Evolutionary conservation across 164 flowering plant species (phyloP), one percentile per base, ranked within the genome.

Genomic region (Vitis amurensis): DNA sequence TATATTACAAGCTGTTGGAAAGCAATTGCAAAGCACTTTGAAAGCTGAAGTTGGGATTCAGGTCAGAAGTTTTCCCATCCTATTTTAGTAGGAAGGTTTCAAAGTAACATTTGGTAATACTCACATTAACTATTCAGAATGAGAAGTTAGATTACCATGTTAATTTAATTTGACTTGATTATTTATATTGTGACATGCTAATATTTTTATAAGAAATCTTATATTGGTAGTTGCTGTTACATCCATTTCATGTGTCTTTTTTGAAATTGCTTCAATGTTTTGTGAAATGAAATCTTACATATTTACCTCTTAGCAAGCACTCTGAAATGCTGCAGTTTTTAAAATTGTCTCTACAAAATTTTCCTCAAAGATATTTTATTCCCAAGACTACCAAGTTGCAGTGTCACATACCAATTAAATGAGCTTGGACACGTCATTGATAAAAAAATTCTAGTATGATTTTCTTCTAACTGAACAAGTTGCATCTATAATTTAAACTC

Each of bases 41-140:
- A 82, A 73, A 73, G 61, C 79, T 66, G 97, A 89, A 85, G 88
- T 91, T 72, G 80, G 81, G 69, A 75, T 91, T 62, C 97, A 96
- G 96, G 98, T 96, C 49, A 65, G 74, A 44, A 71, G 47, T 80
- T 63, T 53, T 29, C 62, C 37, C 44, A 37, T 37, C 7, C 27
- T 23, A 23, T 37, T 50, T 67, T 60, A 19, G 37, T 63, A 50
- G 59, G 31, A 31, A 66, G 49, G 60, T 44, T 8, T 66, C 50
- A 49, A 30, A 53, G 30, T 1, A 3, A 65, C n/a, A 8, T 27
- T 15, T 52, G 48, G 12, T 12, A 51, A 11, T 29, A 8, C 7
- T 27, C 27, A 51, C 23, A 3, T 65, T 65, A 27, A 8, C 13
- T 15, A 23, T 44, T 14, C 17, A 49, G 12, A 63, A 10, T 48